These are phyloP conservation scores for Scheffersomyces stambukii DNA, from an alignment of 1,139 yeast genomes.

Conservation along the genomic window DNA sequence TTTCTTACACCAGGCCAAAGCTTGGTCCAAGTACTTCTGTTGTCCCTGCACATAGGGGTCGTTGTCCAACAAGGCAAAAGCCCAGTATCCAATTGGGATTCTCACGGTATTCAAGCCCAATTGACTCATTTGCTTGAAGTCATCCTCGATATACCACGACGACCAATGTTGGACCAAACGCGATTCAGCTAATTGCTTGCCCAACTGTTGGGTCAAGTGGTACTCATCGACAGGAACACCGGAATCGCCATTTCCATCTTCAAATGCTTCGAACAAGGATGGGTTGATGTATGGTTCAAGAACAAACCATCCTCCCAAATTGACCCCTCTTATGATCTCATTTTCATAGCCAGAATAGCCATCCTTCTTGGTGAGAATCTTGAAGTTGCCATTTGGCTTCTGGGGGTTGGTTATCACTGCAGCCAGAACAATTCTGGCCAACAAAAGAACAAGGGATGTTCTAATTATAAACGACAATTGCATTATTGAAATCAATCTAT, in stretches of 20 bases:
- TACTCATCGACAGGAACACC: slow-evolving; percentile 80
- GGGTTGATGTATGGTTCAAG: slow-evolving; percentile 85
- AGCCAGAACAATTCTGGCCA: too few species aligned
- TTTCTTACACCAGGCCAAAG: slow-evolving; percentile 69
- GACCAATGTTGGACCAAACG: slow-evolving; percentile 71
- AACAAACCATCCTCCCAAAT: slow-evolving; percentile 91
- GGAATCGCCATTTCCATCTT: slow-evolving; percentile 23
- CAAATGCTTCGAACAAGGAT: slow-evolving; percentile 56
- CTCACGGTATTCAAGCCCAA: slow-evolving; percentile 83
- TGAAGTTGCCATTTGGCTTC: too few species aligned
- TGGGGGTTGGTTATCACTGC: too few species aligned
- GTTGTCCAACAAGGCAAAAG: slow-evolving; percentile 54
- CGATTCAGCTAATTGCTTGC: slow-evolving; percentile 50
- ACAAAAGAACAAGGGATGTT: too few species aligned
- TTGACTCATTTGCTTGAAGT: slow-evolving; percentile 55
- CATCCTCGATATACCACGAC: slow-evolving; percentile 72
- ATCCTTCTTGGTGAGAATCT: too few species aligned
- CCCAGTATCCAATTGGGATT: slow-evolving; percentile 97
- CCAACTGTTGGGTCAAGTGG: slow-evolving; percentile 60
- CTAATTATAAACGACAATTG: too few species aligned
- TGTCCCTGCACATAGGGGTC: slow-evolving; percentile 95
- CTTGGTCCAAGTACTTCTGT: slow-evolving; percentile 63
- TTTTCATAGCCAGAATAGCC: slow-evolving; percentile 52
- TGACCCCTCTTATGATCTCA: slow-evolving; percentile 68
- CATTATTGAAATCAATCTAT: too few species aligned